These are phyloP conservation scores for Polytrichum formosum DNA, from an alignment of 225 moss, liverwort and hornwort species.

Conservation along the genomic window DNA sequence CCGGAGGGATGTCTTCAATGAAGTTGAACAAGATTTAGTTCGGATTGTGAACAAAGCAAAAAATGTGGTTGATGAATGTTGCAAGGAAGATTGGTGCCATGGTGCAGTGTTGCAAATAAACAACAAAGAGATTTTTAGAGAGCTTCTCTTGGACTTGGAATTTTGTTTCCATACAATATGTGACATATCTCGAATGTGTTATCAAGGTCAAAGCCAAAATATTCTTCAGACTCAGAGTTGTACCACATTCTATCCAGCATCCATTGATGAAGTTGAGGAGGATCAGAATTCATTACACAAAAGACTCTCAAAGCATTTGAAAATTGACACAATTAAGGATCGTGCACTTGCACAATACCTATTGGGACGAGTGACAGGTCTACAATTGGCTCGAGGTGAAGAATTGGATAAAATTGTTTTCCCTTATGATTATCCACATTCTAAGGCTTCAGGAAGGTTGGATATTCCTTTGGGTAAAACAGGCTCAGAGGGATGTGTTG, in stretches of 20 bases:
- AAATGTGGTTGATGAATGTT: slow-evolving; percentile 5
- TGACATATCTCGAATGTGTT: not conserved
- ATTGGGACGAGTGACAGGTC: not conserved
- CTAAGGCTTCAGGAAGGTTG: not conserved
- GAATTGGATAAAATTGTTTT: not conserved
- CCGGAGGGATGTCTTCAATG: not conserved
- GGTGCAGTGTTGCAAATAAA: not conserved
- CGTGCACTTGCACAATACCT: slow-evolving; percentile 5
- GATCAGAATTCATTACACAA: not conserved
- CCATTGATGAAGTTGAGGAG: slow-evolving; percentile 4
- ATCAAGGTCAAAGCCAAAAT: not conserved
- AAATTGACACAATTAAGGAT: not conserved
- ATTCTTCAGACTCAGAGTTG: not conserved
- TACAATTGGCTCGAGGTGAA: not conserved
- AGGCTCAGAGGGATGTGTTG: too few relatives aligned
- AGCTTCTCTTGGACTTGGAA: slow-evolving; percentile 9
- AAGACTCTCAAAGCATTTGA: not conserved
- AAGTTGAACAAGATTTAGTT: not conserved
- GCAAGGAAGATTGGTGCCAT: not conserved
- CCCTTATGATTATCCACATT: not conserved
- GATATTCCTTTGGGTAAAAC: not conserved
- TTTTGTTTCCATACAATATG: slow-evolving; percentile 3
- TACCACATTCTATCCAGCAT: slow-evolving; percentile 2
- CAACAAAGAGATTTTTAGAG: slow-evolving; percentile 6
- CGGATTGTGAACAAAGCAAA: not conserved